Base-by-base conservation (phyloP, 1,284 basidiomycete genomes). In the Cutaneotrichosporon mucoides region DNA sequence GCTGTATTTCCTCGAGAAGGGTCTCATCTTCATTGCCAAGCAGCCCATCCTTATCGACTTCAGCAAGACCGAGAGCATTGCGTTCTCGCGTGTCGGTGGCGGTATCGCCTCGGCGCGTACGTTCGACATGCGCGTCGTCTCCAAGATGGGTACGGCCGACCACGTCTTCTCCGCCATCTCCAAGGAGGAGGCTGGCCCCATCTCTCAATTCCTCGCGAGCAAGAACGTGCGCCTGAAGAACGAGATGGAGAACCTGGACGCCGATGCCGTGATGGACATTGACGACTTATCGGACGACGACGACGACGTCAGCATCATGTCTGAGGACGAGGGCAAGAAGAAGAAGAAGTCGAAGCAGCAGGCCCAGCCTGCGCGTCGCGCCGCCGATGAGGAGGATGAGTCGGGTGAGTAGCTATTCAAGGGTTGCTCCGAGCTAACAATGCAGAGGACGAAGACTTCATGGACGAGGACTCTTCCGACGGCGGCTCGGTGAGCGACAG, bases 1-100 rank as follows among this genome's bases (percentile, higher is more conserved):
- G 76, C 85, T 99, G 34, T 99, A 97, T 84, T 86, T 98, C 81
- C 86, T 99, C 63, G 96, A 99, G 76, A 97, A 97, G 84, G 92
- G 90, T 75, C 83, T 99, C 53, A 91, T 99, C 79, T 99, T 98
- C 81, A 93, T 99, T 57, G 93, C 94, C 60, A 99, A 98, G 79
- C 89, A 93, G 71, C 94, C 96, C 1, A 87, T 88, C 43, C 87
- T 97, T 69, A 85, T 98, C 68, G 90, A 96, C 66, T 88, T 96
- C 66, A 85, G 86, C 58, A 92, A 98, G 71, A 89, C 98, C 59
- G 88, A 93, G 69, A 88, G 90, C 77, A 89, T 92, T 61, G 84
- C 92, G 54, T 97, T 99, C 82, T 94, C 93, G 10, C 89, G 84
- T 61, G 90, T 99, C 12, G 92, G 95, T n/a, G 87, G 90, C 0